Conservation (phyloP, 495 filamentous ascomycete genomes). For the Neurospora africana region DNA sequence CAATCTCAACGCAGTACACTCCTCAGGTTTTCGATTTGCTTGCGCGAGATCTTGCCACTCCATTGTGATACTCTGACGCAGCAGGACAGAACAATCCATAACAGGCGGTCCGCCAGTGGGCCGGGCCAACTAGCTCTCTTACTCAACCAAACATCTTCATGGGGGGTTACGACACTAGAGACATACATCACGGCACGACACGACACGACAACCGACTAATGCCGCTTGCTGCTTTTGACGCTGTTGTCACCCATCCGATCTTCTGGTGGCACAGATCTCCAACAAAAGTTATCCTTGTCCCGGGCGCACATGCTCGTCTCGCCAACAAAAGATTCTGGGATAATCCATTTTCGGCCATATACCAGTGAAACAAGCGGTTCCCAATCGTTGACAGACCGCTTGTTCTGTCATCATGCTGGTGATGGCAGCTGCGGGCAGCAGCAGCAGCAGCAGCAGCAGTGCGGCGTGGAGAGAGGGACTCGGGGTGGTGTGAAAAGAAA, state of each 20-base stretch:
- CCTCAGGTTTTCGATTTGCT: neutral
- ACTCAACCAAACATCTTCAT: neutral
- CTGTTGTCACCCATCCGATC: slow-evolving; percentile 9
- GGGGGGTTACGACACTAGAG: neutral
- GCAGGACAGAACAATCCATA: neutral
- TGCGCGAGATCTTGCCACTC: neutral
- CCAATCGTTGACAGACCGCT: neutral
- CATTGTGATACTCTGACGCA: neutral
- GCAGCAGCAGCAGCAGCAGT: neutral
- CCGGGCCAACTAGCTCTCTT: too few species aligned
- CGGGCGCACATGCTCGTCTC: neutral
- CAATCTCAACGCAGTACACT: neutral
- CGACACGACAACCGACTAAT: neutral
- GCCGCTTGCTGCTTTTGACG: neutral
- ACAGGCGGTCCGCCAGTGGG: neutral
- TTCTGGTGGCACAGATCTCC: slow-evolving; percentile 12
- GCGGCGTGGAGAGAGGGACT: neutral
- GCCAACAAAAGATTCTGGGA: neutral
- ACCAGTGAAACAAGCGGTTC: neutral
- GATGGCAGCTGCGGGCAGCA: neutral
- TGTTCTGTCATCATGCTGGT: neutral
- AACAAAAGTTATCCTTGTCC: neutral
- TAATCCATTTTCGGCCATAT: neutral
- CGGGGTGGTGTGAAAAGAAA: neutral
- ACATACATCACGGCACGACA: neutral